These are phyloP conservation scores for Haplographium delicatum DNA, from an alignment of 495 filamentous ascomycete species.

Conservation along the genomic window DNA sequence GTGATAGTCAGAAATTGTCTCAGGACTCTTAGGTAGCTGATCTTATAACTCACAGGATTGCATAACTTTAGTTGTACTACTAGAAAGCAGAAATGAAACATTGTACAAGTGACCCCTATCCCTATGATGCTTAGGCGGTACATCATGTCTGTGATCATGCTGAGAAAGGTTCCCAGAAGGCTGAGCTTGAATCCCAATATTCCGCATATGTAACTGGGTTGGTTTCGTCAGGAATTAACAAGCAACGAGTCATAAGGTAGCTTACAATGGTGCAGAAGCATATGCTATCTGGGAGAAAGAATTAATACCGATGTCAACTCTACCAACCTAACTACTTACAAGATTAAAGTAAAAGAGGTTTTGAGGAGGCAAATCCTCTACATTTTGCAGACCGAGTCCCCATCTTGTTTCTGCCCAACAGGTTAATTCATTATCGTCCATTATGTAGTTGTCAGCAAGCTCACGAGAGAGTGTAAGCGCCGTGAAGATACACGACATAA, in stretches of 20 bases:
- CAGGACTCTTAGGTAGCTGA: background rate
- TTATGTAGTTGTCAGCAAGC: background rate
- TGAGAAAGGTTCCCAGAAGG: slow-evolving; percentile 43
- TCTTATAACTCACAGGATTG: slow-evolving; percentile 32
- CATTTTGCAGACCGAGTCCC: slow-evolving; percentile 32
- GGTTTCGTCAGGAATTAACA: background rate
- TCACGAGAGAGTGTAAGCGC: slow-evolving; percentile 28
- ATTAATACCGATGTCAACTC: no score
- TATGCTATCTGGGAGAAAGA: slow-evolving; percentile 32
- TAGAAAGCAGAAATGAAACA: slow-evolving; percentile 67
- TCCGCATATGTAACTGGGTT: slow-evolving; percentile 35
- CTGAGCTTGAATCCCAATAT: slow-evolving; percentile 50
- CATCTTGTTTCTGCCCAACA: slow-evolving; percentile 34
- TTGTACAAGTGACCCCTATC: slow-evolving; percentile 41
- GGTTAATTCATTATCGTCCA: background rate
- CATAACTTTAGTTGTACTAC: slow-evolving; percentile 44
- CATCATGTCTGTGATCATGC: slow-evolving; percentile 38
- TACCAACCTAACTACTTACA: slow-evolving; percentile 26
- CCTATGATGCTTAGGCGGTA: slow-evolving; percentile 34
- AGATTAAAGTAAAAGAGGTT: slow-evolving; percentile 36
- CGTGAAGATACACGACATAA: slow-evolving; percentile 27
- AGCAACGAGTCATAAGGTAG: background rate
- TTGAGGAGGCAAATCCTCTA: slow-evolving; percentile 29
- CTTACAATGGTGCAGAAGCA: slow-evolving; percentile 36
- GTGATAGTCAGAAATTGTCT: background rate